Base-by-base conservation (phyloP, 805 yeast genomes). In the Candida germanica region DNA sequence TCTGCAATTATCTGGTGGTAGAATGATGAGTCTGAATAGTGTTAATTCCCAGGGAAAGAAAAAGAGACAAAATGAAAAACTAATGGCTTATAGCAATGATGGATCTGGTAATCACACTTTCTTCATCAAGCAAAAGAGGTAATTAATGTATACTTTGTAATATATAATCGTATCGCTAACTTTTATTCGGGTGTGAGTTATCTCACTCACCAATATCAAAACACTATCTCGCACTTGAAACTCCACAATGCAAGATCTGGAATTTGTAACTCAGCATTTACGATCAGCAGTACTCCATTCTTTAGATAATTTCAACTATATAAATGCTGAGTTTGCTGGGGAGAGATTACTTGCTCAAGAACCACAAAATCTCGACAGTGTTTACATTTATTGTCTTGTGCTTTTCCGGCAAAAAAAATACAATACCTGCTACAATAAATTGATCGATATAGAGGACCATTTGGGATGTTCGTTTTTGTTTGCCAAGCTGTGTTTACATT, bases 271-370 rank as follows among this genome's bases (percentile, higher is more conserved):
- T 33, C 72, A 66, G 40, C 64, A 77, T 40, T 70, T 80, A 29
- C 66, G 83, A 37, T 71, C 82, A 8, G 61, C 73, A 2, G 69
- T 83, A n/a, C 63, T 85, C 55, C 83, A 86, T 50, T 74, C 83
- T 9, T 58, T 87, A 26, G 95, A 87, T 48, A 75, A 76, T 40
- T 87, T 80, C 51, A 71, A 84, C 42, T 62, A 75, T 29, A 61
- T 68, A 10, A 83, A 89, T 18, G 97, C 98, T 1, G 88, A 82
- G 51, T 87, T 93, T 60, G 80, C 91, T 4, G 78, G 88, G 12
- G 98, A 93, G 56, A 69, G 95, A 45, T 65, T 87, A 15, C 59
- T 83, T 22, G 87, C 95, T 2, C 73, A 77, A 33, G 71, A 71
- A 31, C 66, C 69, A n/a, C 57, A 68, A 25, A 73, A 77, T 43